Evolutionary conservation across 2,329 filamentous ascomycete species (phyloP), one percentile per base, ranked within the genome.

Genomic region (Fusarium lateritium): DNA sequence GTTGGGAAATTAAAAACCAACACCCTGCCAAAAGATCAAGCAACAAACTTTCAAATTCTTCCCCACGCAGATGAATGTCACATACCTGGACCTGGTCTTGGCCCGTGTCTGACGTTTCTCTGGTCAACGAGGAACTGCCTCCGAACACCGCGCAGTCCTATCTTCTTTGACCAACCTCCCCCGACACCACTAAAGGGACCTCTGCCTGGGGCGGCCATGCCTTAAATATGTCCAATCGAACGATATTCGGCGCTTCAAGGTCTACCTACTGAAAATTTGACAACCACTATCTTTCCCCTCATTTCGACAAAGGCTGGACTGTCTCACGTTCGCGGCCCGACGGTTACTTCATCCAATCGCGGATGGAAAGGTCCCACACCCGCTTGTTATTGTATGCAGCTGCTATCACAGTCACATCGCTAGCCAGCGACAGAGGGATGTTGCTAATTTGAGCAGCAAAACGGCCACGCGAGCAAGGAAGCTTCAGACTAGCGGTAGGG

Each of bases 371-470:
- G 36, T n/a, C 17, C 33, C 56, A 34, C 50, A 31, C 42, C 9
- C 47, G 43, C n/a, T 36, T 38, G 7, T 45, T 26, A 36, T 19
- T 31, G 24, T 26, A 56, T 60, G 56, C 50, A 60, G 36, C 43
- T 42, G 28, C n/a, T 42, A 50, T 61, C 57, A 61, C 57, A 61
- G 44, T 61, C 57, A 56, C 57, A 56, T 61, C 46, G 51, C 57
- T 26, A 50, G 9, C 21, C 17, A 57, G 46, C 52, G 42, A 39
- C 33, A 28, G 40, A 24, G 6, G 3, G 13, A 45, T 61, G 57
- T 43, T 61, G 15, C 57, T 61, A 61, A 61, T 56, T 56, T 44
- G 28, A 31, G 57, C 21, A 46, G 21, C 22, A 26, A 6, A 26
- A 28, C 21, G 47, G 45, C 42, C 47, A 53, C 26, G 51, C 40